These are phyloP conservation scores for Scopulariopsis brevicaulis DNA, from an alignment of 2,329 filamentous ascomycete genomes.

Conservation along the genomic window DNA sequence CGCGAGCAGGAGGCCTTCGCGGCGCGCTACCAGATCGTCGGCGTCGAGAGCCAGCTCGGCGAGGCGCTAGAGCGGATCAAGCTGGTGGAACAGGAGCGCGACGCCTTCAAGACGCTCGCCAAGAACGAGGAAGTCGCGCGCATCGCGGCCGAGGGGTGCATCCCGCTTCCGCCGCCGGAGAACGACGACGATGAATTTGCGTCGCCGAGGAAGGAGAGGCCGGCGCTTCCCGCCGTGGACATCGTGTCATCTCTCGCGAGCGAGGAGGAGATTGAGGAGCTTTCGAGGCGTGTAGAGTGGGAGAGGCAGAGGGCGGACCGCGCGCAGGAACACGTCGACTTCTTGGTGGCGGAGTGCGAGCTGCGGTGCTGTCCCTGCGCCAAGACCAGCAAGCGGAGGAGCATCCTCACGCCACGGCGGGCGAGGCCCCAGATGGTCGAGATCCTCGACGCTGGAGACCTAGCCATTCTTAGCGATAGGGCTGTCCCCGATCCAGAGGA, in stretches of 20 bases:
- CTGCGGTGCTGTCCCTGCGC: conserved; percentile 55
- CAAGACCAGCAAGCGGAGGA: conserved; percentile 21
- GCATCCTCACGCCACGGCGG: conserved; percentile 20
- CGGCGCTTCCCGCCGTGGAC: conserved; percentile 35
- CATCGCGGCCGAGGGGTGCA: conserved; percentile 59
- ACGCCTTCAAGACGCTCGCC: conserved; percentile 60
- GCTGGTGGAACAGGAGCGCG: conserved; percentile 61
- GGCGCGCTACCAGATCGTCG: conserved; percentile 53
- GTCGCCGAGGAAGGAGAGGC: conserved; percentile 43
- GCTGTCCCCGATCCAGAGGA: not conserved
- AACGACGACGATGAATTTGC: conserved; percentile 49
- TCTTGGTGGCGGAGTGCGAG: conserved; percentile 63
- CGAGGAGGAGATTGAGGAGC: conserved; percentile 47
- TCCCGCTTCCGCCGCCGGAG: conserved; percentile 48
- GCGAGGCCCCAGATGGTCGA: conserved; percentile 20
- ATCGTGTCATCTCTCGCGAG: conserved; percentile 42
- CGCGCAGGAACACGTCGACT: conserved; percentile 63
- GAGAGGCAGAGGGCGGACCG: conserved; percentile 54
- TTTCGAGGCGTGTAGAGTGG: conserved; percentile 40
- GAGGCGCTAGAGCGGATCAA: conserved; percentile 51
- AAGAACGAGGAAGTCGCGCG: conserved; percentile 63
- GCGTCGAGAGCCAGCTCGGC: conserved; percentile 55
- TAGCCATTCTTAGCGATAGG: conserved; percentile 24
- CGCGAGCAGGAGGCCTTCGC: conserved; percentile 60
- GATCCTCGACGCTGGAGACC: conserved; percentile 28